Evolutionary conservation across 768 basidiomycete species (phyloP).

Genomic region (Serendipita sp.): DNA sequence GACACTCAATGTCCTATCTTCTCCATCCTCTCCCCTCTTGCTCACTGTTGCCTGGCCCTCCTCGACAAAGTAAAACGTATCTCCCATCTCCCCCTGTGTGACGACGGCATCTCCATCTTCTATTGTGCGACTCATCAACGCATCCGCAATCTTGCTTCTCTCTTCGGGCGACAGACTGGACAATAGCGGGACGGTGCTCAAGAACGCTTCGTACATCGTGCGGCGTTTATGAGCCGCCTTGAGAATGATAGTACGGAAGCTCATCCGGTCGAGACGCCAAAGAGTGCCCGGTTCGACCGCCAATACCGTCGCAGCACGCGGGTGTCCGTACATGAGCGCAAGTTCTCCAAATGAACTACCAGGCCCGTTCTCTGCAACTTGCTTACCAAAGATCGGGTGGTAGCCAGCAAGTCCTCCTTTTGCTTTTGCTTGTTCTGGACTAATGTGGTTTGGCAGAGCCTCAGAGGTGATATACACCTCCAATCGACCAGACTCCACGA

Average conservation of each 20-base stretch:
- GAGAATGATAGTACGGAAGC: constrained; percentile 94
- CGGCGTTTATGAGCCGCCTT: constrained; percentile 81
- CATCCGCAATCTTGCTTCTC: constrained; percentile 94
- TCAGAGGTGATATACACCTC: constrained; percentile 56
- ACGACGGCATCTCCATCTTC: constrained; percentile 79
- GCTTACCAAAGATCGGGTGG: constrained; percentile 58
- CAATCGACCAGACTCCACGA: constrained; percentile 79
- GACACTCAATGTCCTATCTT: constrained; percentile 56
- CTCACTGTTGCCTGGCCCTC: constrained; percentile 82
- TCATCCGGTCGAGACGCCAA: constrained; percentile 94
- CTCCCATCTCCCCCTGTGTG: constrained; percentile 84
- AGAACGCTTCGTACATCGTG: constrained; percentile 93
- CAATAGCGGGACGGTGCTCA: constrained; percentile 78
- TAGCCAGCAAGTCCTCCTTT: constrained; percentile 48
- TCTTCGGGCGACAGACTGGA: constrained; percentile 75
- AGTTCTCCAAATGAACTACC: constrained; percentile 90
- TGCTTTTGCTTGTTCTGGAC: constrained; percentile 14
- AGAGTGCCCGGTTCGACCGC: constrained; percentile 68
- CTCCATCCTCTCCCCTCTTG: constrained; percentile 44
- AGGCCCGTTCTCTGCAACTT: constrained; percentile 71
- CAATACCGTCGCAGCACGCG: constrained; percentile 86
- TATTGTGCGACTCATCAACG: constrained; percentile 70
- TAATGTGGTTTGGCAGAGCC: constrained; percentile 44
- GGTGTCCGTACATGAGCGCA: constrained; percentile 95
- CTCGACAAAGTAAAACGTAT: constrained; percentile 96